A percentile compares a stretch with the other conserved stretches of the same genome.
Conservation (phyloP, 148 eudicot genomes). For the Beta vulgaris region DNA sequence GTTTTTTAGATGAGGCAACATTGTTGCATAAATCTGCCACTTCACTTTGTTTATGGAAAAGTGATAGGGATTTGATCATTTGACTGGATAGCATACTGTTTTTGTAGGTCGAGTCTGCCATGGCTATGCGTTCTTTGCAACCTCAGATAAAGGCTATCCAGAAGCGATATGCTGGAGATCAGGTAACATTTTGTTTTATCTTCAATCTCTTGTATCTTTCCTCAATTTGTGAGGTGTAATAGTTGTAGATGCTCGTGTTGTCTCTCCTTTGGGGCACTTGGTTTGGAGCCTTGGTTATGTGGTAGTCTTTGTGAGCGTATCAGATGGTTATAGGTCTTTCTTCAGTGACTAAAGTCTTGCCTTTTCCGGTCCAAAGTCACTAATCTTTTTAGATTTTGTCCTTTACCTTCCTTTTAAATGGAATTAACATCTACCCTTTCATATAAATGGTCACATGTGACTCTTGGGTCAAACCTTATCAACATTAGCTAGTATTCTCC, state of each 20-base stretch:
- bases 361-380: neutral
- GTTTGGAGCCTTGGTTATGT: neutral
- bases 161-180: conserved; percentile 91
- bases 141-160: conserved; percentile 98
- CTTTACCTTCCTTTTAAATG: neutral
- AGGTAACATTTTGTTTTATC: conserved; percentile 44
- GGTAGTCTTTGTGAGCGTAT: neutral
- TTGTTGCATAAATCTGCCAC: neutral
- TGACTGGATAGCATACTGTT: conserved; percentile 16
- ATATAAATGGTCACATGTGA: too few species aligned
- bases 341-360: neutral
- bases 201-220: neutral
- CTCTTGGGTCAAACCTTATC: too few species aligned
- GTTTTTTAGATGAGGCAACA: neutral
- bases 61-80: conserved; percentile 7
- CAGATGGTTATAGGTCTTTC: neutral
- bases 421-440: too few species aligned
- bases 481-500: too few species aligned
- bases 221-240: neutral
- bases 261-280: neutral
- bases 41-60: conserved; percentile 3
- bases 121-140: conserved; percentile 91
- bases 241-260: neutral
- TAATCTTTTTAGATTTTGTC: neutral
- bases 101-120: conserved; percentile 80